Evolutionary conservation across 225 moss, liverwort and hornwort species (phyloP).

Genomic region (Thuidium tamariscinum): DNA sequence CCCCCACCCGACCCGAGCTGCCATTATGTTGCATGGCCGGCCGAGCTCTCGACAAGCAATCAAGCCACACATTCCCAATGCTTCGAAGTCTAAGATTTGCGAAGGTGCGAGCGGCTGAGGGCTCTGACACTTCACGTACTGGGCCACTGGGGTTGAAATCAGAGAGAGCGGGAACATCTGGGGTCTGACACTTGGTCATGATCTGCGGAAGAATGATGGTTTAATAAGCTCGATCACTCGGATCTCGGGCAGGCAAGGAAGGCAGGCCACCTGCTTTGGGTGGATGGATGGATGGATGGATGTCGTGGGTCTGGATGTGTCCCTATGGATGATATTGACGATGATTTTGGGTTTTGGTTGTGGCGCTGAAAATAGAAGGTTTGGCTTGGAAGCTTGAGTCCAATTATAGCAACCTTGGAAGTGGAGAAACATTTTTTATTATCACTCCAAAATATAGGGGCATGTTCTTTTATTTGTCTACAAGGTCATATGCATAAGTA

Average conservation of each 20-base stretch:
- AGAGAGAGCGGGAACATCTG: background rate
- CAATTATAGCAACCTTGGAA: background rate
- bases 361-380: background rate
- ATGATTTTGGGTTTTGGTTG: background rate
- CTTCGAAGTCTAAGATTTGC: background rate
- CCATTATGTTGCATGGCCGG: background rate
- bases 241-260: background rate
- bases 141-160: background rate
- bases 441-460: background rate
- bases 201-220: background rate
- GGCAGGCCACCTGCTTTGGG: background rate
- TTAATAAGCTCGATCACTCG: background rate
- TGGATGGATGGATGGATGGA: background rate
- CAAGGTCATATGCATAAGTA: accelerated
- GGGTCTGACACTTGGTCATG: background rate
- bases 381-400: background rate
- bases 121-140: background rate
- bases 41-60: background rate
- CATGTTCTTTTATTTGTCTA: background rate
- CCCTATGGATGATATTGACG: background rate
- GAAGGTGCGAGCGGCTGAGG: background rate
- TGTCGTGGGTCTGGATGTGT: background rate
- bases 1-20: background rate
- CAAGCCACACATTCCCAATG: background rate
- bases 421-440: background rate